Evolutionary conservation across 768 basidiomycete species (phyloP).

Genomic region (Pulveroboletus sp.): DNA sequence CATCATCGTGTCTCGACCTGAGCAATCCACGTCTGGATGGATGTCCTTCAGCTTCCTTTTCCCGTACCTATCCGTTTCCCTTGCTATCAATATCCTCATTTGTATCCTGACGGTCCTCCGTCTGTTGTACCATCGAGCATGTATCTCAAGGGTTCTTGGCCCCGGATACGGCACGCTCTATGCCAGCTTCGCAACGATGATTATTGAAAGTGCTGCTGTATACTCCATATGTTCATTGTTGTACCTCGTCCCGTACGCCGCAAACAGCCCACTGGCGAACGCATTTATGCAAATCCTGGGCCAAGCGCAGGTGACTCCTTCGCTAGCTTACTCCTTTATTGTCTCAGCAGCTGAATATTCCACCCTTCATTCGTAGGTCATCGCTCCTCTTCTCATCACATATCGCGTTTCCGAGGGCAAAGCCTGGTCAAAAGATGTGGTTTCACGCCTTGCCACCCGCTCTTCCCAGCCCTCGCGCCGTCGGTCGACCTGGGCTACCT

Average conservation of each 20-base stretch:
- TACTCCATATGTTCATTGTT: conserved; percentile 31
- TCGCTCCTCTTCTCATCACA: conserved; percentile 45
- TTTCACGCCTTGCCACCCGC: conserved; percentile 5
- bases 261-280: conserved; percentile 21
- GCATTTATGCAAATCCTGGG: conserved; percentile 31
- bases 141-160: conserved; percentile 25
- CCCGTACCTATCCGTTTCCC: conserved; percentile 31
- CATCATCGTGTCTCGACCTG: conserved; percentile 24
- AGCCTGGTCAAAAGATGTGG: conserved; percentile 33
- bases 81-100: conserved; percentile 30
- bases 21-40: conserved; percentile 14
- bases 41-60: conserved; percentile 32
- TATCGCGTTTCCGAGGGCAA: conserved; percentile 44
- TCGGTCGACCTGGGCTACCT: conserved; percentile 1
- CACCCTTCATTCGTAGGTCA: conserved; percentile 30
- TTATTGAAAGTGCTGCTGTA: conserved; percentile 32
- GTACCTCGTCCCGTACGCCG: conserved; percentile 28
- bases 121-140: conserved; percentile 26
- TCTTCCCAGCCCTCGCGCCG: conserved; percentile 11
- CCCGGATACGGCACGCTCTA: conserved; percentile 25
- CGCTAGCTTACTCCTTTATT: not conserved
- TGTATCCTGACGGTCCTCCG: conserved; percentile 30
- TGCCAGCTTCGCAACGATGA: conserved; percentile 31
- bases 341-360: not conserved
- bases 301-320: conserved; percentile 23